Conservation (phyloP, 306 rosid genomes). For the Chamaecrista fasciculata region DNA sequence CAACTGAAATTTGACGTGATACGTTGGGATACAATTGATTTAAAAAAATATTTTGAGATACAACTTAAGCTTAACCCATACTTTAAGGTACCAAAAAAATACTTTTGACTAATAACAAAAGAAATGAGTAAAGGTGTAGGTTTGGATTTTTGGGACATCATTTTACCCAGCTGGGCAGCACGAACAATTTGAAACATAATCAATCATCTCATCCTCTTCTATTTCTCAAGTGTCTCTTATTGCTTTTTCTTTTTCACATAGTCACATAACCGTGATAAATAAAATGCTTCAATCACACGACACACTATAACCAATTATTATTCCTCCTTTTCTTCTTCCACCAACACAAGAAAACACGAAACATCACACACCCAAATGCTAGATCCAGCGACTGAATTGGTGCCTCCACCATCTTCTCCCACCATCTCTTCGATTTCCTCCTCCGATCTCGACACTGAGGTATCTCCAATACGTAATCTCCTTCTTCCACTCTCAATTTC, state of each 20-base stretch:
- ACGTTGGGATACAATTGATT: too few species aligned
- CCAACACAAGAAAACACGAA: too few species aligned
- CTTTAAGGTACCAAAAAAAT: too few species aligned
- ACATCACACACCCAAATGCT: slow-evolving; percentile 43
- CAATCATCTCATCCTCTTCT: background rate
- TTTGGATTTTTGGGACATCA: background rate
- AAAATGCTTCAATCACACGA: background rate
- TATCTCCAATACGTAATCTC: slow-evolving; percentile 8
- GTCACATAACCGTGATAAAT: slow-evolving; percentile 16
- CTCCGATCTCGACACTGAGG: slow-evolving; percentile 97
- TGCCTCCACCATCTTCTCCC: slow-evolving; percentile 88
- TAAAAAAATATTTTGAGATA: too few species aligned
- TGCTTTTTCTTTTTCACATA: background rate
- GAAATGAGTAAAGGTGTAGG: too few species aligned
- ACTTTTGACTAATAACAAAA: too few species aligned
- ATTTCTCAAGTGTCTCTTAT: background rate
- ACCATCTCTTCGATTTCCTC: slow-evolving; percentile 87
- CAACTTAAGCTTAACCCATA: too few species aligned
- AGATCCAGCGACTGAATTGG: slow-evolving; percentile 73
- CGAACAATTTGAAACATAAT: slow-evolving; percentile 34
- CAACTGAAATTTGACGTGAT: too few species aligned
- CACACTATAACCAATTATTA: background rate
- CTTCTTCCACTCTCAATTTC: background rate
- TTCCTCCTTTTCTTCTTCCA: too few species aligned
- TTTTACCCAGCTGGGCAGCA: slow-evolving; percentile 34